Base-by-base conservation (phyloP, 169 alveolate species). In the Theileria luwenshuni region DNA sequence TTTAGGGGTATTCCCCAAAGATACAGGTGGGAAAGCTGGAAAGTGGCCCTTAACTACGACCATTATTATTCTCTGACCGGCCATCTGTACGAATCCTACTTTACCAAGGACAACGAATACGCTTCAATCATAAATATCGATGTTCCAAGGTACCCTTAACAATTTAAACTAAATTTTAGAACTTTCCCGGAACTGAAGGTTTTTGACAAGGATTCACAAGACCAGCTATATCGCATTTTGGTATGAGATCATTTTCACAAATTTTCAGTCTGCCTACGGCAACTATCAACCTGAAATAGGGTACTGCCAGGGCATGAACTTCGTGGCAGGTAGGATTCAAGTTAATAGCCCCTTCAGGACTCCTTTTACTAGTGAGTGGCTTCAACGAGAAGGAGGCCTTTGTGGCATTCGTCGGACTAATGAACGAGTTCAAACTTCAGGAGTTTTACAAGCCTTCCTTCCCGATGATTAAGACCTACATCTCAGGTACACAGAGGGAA, bases 221-320 rank as follows among this genome's bases (percentile, higher is more conserved):
- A 81, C 23, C 77, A 73, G 30, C 76, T 81, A 0, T 74, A 72
- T n/a, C 89, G 89, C 74, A 81, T 81, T 30, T 47, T 81, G 81
- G 87, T 79, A 61, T 12, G 68, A 45, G 17, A 32, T 47, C 28
- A 10, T 59, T n/a, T 0, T 6, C 38, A 13, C 38, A 19, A 17
- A 25, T 21, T 17, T 28, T 28, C 52, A 79, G 87, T 32, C 63
- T 6, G 89, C 89, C 7, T 81, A 73, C 62, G 51, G 83, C 0
- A 74, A 74, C 38, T 81, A 74, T 67, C 77, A 73, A 41, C 84
- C 84, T 10, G 92, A 93, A 63, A 83, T 93, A n/a, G 94, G 95
- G 30, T 94, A 94, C 76, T 93, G 95, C 38, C 95, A 94, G 83
- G 97, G 97, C 23, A 92, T 93, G 96, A 94, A 94, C 74, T 94